phyloP scores from a whole-genome alignment of 179 eudicot species.

The Actinidia polygama region DNA sequence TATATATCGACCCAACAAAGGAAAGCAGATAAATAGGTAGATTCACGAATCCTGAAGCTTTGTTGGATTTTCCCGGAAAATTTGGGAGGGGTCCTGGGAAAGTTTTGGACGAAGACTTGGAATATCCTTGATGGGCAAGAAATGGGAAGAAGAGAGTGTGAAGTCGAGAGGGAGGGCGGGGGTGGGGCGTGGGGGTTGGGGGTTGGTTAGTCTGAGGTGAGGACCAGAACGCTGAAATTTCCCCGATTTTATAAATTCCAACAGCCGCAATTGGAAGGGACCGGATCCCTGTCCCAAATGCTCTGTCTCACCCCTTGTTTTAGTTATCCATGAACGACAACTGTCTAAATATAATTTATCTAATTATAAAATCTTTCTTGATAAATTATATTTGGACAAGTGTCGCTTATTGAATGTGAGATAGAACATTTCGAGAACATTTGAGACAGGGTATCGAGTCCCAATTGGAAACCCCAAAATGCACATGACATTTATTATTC shows the following conservation, averaged over 20 bases:
- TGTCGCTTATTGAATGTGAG: too few species aligned
- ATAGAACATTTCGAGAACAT: too few species aligned
- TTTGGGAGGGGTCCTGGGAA: not conserved
- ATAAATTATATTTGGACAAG: too few species aligned
- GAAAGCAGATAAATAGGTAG: not conserved
- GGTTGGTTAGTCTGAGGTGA: not conserved
- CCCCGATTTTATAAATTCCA: slow-evolving; percentile 62
- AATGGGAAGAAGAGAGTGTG: not conserved
- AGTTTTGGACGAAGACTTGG: not conserved
- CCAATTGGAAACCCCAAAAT: slow-evolving; percentile 26
- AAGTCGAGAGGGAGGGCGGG: slow-evolving; percentile 12
- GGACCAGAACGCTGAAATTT: slow-evolving; percentile 17
- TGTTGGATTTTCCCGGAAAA: slow-evolving; percentile 5
- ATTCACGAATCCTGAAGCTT: slow-evolving; percentile 23
- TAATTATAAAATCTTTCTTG: too few species aligned
- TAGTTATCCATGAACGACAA: not conserved
- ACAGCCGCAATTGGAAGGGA: slow-evolving; percentile 39
- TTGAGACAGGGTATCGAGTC: too few species aligned
- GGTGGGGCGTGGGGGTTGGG: not conserved
- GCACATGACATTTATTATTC: not conserved
- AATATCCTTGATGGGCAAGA: not conserved
- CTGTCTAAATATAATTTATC: too few species aligned
- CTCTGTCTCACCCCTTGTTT: not conserved
- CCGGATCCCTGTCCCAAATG: not conserved
- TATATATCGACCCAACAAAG: not conserved